Evolutionary conservation across 2,329 filamentous ascomycete genomes (phyloP), one percentile per base, ranked within the genome.

Genomic region (Ceratocystiopsis brevicomis): DNA sequence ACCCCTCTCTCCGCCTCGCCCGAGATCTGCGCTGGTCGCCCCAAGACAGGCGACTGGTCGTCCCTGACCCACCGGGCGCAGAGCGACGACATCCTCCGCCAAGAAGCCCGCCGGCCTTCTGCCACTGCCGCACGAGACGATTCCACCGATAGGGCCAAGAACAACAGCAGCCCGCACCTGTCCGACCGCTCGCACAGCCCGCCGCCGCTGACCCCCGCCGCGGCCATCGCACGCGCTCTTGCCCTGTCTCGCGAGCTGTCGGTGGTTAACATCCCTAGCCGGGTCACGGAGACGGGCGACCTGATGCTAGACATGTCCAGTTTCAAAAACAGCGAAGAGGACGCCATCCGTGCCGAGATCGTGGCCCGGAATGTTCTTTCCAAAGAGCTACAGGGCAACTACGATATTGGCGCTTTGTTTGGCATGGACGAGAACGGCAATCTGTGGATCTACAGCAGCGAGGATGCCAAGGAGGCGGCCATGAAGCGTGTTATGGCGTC

Each of bases 401-500:
- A 95, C 58, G 90, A 98, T 56, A 93, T 98, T 53, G 90, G 90
- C 6, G 81, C 88, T 2, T 68, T 98, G 30, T 94, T 98, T 53
- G 90, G 87, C 13, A 88, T 90, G 38, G 90, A 98, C 56, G 86
- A 93, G 55, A 77, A 90, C 47, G 90, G 90, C 8, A 98, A 98
- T 54, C 68, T 98, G n/a, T 96, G 90, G 88, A 96, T 98, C 51
- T 98, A 98, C 63, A 90, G 86, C 61, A 96, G 87, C 53, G 87
- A 96, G 59, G 87, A 94, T 55, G 86, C 90, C 19, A 96, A 95
- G 56, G 81, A 90, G 53, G 81, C 82, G 8, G 88, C 88, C 32
- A 79, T 79, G 64, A 78, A 80, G 57, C 71, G 64, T 52, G 71
- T 69, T 1, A 66, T 71, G 47, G 68, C 72, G 44, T 62, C 66